Evolutionary conservation across 2,329 filamentous ascomycete genomes (phyloP).

Genomic region (Diaporthe sp.): DNA sequence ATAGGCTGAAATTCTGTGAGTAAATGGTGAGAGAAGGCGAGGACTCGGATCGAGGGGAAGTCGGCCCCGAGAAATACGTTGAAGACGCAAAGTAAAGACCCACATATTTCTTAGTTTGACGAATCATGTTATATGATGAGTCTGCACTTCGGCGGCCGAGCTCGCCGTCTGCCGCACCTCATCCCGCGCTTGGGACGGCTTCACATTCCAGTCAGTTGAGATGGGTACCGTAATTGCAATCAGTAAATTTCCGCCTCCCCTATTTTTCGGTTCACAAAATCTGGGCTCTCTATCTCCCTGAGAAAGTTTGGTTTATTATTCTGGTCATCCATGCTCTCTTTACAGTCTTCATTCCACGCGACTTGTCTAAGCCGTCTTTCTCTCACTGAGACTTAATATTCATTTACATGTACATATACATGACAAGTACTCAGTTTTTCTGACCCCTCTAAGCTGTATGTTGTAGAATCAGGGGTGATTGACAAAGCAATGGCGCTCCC

Average conservation of each 20-base stretch:
- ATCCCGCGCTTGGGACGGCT: no score
- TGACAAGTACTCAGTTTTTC: neutral
- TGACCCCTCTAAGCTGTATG: neutral
- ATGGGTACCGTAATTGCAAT: neutral
- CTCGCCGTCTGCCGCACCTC: neutral
- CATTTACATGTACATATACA: neutral
- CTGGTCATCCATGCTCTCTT: neutral
- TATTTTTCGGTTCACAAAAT: neutral
- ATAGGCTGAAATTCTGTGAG: neutral
- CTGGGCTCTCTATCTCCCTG: neutral
- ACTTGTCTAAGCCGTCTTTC: neutral
- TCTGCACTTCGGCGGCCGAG: neutral
- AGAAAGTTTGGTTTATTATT: neutral
- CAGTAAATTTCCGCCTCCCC: neutral
- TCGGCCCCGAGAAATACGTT: conserved; percentile 7
- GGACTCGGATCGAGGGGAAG: conserved; percentile 6
- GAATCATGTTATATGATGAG: neutral
- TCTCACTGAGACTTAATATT: neutral
- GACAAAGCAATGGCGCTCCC: neutral
- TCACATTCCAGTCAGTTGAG: neutral
- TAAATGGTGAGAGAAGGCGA: neutral
- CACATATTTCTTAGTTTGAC: neutral
- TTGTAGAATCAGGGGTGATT: neutral
- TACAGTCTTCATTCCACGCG: neutral
- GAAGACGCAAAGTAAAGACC: neutral